A percentile compares a stretch with the other conserved stretches of the same genome.
These are phyloP conservation scores for Pseudocercospora musae DNA, from an alignment of 2,329 filamentous ascomycete genomes.

Conservation along the genomic window DNA sequence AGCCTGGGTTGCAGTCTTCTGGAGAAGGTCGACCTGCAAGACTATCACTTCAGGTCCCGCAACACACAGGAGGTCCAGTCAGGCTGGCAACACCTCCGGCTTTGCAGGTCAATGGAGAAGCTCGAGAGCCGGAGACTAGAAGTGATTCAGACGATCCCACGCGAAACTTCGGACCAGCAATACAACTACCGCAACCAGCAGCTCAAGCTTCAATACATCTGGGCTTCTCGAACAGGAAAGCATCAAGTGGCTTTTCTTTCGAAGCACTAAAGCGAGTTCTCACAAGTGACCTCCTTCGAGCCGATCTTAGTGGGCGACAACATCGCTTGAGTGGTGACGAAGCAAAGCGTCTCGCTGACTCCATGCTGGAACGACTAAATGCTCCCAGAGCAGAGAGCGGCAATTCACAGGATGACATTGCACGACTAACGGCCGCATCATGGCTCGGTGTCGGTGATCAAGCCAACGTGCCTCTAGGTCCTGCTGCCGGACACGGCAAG, in stretches of 20 bases:
- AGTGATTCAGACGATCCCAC: slow-evolving; percentile 23
- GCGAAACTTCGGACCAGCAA: slow-evolving; percentile 8
- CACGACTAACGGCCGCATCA: slow-evolving; percentile 41
- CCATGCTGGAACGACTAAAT: slow-evolving; percentile 41
- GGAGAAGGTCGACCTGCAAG: slow-evolving; percentile 45
- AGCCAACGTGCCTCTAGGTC: slow-evolving; percentile 38
- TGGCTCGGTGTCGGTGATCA: slow-evolving; percentile 40
- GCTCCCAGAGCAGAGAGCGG: slow-evolving; percentile 35
- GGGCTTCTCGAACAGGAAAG: neutral
- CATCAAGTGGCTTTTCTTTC: slow-evolving; percentile 30
- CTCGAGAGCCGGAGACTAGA: slow-evolving; percentile 26
- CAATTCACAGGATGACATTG: slow-evolving; percentile 36
- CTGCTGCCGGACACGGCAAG: slow-evolving; percentile 29
- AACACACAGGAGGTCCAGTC: slow-evolving; percentile 58
- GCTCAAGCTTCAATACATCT: neutral
- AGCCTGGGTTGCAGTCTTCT: slow-evolving; percentile 18
- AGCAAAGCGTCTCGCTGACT: slow-evolving; percentile 46
- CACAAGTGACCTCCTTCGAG: slow-evolving; percentile 47
- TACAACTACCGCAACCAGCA: neutral
- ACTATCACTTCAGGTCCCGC: slow-evolving; percentile 61
- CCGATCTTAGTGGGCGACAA: slow-evolving; percentile 40
- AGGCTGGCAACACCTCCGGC: slow-evolving; percentile 60
- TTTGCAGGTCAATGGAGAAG: slow-evolving; percentile 53
- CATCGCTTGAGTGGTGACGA: slow-evolving; percentile 44
- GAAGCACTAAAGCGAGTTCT: slow-evolving; percentile 47